Evolutionary conservation across 2,329 filamentous ascomycete species (phyloP).

Genomic region (Trichoderma sp.): DNA sequence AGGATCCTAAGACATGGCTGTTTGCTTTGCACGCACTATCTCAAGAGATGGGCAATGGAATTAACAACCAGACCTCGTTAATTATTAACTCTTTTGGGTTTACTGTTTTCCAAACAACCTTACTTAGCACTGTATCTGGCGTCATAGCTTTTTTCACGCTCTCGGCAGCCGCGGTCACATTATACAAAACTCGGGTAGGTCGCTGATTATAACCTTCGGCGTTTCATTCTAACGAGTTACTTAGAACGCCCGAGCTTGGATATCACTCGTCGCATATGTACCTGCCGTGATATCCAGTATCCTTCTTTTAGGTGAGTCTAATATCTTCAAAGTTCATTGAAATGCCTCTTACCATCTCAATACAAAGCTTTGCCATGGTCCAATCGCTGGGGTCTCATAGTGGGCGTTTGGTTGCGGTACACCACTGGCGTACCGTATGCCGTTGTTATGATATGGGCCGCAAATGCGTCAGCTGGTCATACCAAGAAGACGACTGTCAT

Average conservation of each 20-base stretch:
- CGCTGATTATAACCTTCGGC: not conserved
- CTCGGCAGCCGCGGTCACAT: constrained; percentile 14
- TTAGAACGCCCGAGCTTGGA: constrained; percentile 29
- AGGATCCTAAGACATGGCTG: constrained; percentile 39
- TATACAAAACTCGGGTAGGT: constrained; percentile 22
- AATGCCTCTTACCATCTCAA: not conserved
- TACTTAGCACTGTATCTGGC: constrained; percentile 31
- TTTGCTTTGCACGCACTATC: constrained; percentile 39
- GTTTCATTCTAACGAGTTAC: not conserved
- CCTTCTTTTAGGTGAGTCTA: constrained; percentile 12
- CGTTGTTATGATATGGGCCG: constrained; percentile 31
- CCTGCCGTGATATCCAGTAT: constrained; percentile 29
- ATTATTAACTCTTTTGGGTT: constrained; percentile 52
- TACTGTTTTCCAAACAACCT: constrained; percentile 42
- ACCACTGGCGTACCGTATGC: constrained; percentile 31
- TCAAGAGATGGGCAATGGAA: constrained; percentile 46
- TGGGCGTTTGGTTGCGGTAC: constrained; percentile 30
- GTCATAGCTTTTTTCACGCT: constrained; percentile 28
- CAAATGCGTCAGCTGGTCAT: constrained; percentile 41
- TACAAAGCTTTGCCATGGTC: constrained; percentile 22
- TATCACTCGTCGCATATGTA: constrained; percentile 29
- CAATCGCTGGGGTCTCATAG: constrained; percentile 31
- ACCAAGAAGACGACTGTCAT: constrained; percentile 50
- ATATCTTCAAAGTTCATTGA: not conserved
- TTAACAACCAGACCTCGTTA: constrained; percentile 47